Base-by-base conservation (phyloP, 805 yeast species). In the Metschnikowia baotianmanensis region DNA sequence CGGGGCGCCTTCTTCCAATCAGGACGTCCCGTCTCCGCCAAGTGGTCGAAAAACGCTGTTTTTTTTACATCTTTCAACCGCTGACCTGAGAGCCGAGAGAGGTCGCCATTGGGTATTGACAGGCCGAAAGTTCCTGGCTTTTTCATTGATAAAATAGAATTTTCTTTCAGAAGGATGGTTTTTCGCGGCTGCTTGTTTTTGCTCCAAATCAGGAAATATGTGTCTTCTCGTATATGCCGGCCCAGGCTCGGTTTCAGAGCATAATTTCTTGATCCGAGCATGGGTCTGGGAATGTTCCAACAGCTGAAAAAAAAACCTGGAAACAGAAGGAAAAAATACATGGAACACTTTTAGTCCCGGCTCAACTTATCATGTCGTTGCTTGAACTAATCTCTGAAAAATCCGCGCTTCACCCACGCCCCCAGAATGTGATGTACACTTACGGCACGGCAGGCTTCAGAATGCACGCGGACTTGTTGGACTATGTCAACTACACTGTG, bases 401-500 rank as follows among this genome's bases (percentile, higher is more conserved):
- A 9, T 32, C 37, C 17, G 29, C 27, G 13, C 24, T 17, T 27
- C 72, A 75, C 47, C 72, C 72, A 21, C 78, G 76, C 41, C 79
- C 82, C 3, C 57, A 51, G 16, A 48, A 47, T 28, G 40, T 57
- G 29, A 44, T 38, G 10, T 83, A 78, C 56, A 64, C 77, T 13
- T 93, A 93, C 56, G 99, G 99, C n/a, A 93, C 99, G 1, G 99
- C 99, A 2, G 99, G 99, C 7, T 93, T 93, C 67, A 77, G 99
- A 44, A 82, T 82, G 67, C 68, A 77, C 34, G 90, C 95, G 1
- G 58, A 64, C 16, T 62, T 72, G 13, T 67, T 91, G 49, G 95
- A 87, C 57, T 82, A 88, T 13, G 91, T 90, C 23, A 84, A 87
- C 62, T 86, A 79, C 61, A 54, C 91, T 6, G 88, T 85, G 13